Conservation (phyloP, 73 alveolate genomes). For the Stentor coeruleus region DNA sequence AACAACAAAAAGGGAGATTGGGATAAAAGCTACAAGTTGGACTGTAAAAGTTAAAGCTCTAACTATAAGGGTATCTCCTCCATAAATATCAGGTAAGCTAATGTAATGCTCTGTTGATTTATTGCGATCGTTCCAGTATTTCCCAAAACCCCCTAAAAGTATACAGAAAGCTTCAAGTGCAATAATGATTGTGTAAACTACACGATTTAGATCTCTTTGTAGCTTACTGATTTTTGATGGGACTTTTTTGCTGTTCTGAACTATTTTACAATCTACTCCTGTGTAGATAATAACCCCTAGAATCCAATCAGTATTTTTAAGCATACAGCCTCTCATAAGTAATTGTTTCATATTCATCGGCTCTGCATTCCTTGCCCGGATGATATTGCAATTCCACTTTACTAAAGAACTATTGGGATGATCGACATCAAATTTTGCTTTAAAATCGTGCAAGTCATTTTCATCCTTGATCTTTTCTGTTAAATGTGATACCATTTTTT, state of each 20-base stretch:
- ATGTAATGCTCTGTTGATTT: neutral
- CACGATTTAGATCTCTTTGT: slow-evolving; percentile 35
- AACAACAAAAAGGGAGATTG: slow-evolving; percentile 90
- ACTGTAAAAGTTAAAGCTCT: neutral
- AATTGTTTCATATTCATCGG: slow-evolving; percentile 66
- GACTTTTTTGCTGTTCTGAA: slow-evolving; percentile 90
- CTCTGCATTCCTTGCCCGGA: neutral
- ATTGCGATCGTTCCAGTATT: slow-evolving; percentile 6
- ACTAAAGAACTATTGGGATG: slow-evolving; percentile 16
- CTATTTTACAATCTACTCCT: slow-evolving; percentile 94
- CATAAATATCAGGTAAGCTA: neutral
- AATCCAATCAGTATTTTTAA: slow-evolving; percentile 84
- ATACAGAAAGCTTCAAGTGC: slow-evolving; percentile 35
- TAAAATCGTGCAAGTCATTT: slow-evolving; percentile 9
- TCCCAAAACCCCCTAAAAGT: slow-evolving; percentile 20
- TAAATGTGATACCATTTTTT: slow-evolving; percentile 39
- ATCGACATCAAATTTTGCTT: slow-evolving; percentile 14
- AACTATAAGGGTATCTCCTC: neutral
- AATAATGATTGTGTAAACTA: slow-evolving; percentile 39
- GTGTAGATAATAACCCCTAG: slow-evolving; percentile 91
- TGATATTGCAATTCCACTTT: neutral
- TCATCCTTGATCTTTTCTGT: neutral
- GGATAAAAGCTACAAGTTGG: slow-evolving; percentile 84
- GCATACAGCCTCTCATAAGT: slow-evolving; percentile 87
- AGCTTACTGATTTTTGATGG: slow-evolving; percentile 81